phyloP scores from a whole-genome alignment of 805 yeast species.

The Schwanniomyces polymorphus region DNA sequence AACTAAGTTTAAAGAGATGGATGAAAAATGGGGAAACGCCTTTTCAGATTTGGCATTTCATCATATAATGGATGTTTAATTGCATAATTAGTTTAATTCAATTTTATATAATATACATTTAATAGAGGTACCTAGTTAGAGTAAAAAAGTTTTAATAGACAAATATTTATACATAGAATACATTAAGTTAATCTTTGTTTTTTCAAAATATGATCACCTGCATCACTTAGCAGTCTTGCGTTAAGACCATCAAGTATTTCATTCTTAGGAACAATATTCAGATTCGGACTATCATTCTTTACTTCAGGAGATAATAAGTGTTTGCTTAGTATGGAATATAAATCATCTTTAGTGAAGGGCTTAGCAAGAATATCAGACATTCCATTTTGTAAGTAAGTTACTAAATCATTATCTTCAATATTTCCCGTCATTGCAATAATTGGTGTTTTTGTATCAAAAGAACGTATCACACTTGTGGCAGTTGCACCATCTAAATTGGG shows the following conservation, averaged over 20 bases:
- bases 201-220: constrained; percentile 15
- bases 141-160: background rate
- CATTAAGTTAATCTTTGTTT: constrained; percentile 18
- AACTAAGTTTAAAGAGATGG: constrained; percentile 16
- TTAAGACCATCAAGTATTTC: background rate
- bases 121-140: background rate
- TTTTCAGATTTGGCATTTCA: constrained; percentile 56
- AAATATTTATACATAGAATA: background rate
- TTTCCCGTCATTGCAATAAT: constrained; percentile 94
- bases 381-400: constrained; percentile 80
- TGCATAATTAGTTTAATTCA: background rate
- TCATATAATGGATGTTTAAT: constrained; percentile 22
- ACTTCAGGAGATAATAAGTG: constrained; percentile 51
- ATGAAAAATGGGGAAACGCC: constrained; percentile 50
- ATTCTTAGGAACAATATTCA: constrained; percentile 3
- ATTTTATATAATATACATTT: background rate
- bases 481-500: constrained; percentile 87
- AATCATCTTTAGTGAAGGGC: constrained; percentile 87
- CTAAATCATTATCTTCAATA: constrained; percentile 77
- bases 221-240: background rate
- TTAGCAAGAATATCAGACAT: constrained; percentile 92
- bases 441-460: constrained; percentile 82
- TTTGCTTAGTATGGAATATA: constrained; percentile 75
- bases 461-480: constrained; percentile 85
- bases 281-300: constrained; percentile 5